Evolutionary conservation across 2,329 filamentous ascomycete genomes (phyloP).

Genomic region (Verticillium longisporum): DNA sequence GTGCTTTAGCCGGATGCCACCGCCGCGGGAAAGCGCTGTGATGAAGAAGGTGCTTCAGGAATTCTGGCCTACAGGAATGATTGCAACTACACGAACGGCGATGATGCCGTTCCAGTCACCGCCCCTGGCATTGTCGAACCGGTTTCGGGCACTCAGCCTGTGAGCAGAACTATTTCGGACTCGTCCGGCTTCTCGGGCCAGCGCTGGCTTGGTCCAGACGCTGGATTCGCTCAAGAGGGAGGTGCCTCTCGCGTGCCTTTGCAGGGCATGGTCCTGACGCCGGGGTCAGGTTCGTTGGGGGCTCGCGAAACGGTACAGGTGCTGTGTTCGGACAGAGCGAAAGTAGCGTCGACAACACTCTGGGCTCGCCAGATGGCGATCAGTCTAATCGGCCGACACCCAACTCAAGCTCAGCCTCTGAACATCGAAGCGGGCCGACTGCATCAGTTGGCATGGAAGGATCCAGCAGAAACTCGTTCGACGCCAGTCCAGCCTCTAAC

Average conservation of each 20-base stretch:
- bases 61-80: slow-evolving; percentile 38
- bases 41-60: slow-evolving; percentile 18
- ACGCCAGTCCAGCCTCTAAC: slow-evolving; percentile 42
- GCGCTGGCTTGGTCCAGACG: slow-evolving; percentile 31
- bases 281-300: slow-evolving; percentile 10
- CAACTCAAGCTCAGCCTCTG: slow-evolving; percentile 46
- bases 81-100: slow-evolving; percentile 30
- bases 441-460: slow-evolving; percentile 18
- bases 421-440: slow-evolving; percentile 23
- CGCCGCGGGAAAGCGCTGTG: neutral
- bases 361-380: slow-evolving; percentile 43
- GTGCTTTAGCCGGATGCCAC: neutral
- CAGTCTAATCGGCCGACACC: slow-evolving; percentile 51
- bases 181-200: slow-evolving; percentile 21
- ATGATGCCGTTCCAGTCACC: slow-evolving; percentile 31
- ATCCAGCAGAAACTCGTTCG: slow-evolving; percentile 40
- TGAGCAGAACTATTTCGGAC: slow-evolving; percentile 9
- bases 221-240: slow-evolving; percentile 18
- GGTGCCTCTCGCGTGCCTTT: slow-evolving; percentile 7
- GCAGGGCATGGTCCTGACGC: slow-evolving; percentile 8
- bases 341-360: slow-evolving; percentile 34
- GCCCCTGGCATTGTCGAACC: slow-evolving; percentile 32
- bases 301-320: slow-evolving; percentile 15
- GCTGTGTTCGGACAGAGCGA: slow-evolving; percentile 33
- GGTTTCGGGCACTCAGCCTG: slow-evolving; percentile 21